Evolutionary conservation across 495 filamentous ascomycete species (phyloP), one percentile per base, ranked within the genome.

Genomic region (Podospora conica): DNA sequence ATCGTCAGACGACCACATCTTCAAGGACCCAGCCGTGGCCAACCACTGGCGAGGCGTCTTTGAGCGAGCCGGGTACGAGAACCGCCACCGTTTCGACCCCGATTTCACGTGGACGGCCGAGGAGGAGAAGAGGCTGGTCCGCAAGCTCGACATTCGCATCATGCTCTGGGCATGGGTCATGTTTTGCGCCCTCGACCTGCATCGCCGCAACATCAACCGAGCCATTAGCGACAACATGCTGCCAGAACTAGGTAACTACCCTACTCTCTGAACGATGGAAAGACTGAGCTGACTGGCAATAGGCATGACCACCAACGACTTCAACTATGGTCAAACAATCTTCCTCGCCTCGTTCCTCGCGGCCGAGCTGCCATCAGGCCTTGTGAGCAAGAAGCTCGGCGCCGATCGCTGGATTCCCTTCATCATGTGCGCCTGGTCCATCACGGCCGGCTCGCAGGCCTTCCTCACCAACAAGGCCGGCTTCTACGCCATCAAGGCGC

Each of bases 11-110:
- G 66, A 77, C 53, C 77, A 79, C 63, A 55, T 73, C 67, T 75
- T 77, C 58, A 66, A 58, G 9, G 71, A 74, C 40, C 72, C 73
- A 8, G 53, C 60, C 27, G 61, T 72, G 8, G 75, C 75, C 4
- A 62, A 70, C 1, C 61, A 74, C 63, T 75, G 74, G 72, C 69
- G 67, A 6, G 59, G 53, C 2, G 55, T 72, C 12, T 75, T 69
- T 29, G 75, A 82, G 66, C 69, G 73, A 25, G 77, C 76, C 12
- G 29, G 68, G n/a, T 83, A 84, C 61, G 82, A 84, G 71, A 83
- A 84, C 71, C 78, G 81, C 1, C 85, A 89, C 75, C 79, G 83
- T 5, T 89, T 84, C 65, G 82, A 85, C 65, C 81, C 82, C 3
- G 65, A 69, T 5, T 78, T 78, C 61, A 74, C 69, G 53, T 86